A percentile compares a stretch with the other conserved stretches of the same genome.
phyloP scores from a whole-genome alignment of 2,329 filamentous ascomycete genomes.

The Elsinoe necatrix region DNA sequence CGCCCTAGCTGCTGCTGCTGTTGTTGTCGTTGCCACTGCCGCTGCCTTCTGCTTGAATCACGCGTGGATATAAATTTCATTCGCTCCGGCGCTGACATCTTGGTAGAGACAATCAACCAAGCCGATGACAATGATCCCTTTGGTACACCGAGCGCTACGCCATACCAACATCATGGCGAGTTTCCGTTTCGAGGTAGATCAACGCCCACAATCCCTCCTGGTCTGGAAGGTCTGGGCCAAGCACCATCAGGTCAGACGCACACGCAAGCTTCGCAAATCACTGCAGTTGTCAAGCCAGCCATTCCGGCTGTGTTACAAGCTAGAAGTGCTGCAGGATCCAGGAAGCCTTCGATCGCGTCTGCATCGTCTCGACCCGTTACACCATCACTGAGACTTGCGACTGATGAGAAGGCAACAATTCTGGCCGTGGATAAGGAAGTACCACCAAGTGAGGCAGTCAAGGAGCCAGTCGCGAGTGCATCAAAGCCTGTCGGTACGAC shows the following conservation, averaged over 20 bases:
- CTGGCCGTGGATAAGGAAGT: slow-evolving; percentile 5
- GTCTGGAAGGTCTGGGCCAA: slow-evolving; percentile 25
- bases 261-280: background rate
- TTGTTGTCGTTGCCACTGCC: background rate
- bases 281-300: background rate
- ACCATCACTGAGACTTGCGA: slow-evolving; percentile 3
- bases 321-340: background rate
- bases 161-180: background rate
- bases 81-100: background rate
- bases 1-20: background rate
- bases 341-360: slow-evolving; percentile 1
- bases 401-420: slow-evolving; percentile 2
- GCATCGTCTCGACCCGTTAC: background rate
- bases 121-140: slow-evolving; percentile 8
- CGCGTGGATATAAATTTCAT: background rate
- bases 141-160: background rate
- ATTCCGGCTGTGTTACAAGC: slow-evolving; percentile 2
- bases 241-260: background rate
- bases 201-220: slow-evolving; percentile 30
- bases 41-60: background rate
- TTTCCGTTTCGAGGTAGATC: slow-evolving; percentile 22
- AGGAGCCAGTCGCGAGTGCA: background rate
- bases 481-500: slow-evolving; percentile 17
- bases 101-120: slow-evolving; percentile 12
- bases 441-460: slow-evolving; percentile 16